A percentile compares a stretch with the other conserved stretches of the same genome.
phyloP scores from a whole-genome alignment of 129 eudicot species.

The Centrapalus pauciflorus region DNA sequence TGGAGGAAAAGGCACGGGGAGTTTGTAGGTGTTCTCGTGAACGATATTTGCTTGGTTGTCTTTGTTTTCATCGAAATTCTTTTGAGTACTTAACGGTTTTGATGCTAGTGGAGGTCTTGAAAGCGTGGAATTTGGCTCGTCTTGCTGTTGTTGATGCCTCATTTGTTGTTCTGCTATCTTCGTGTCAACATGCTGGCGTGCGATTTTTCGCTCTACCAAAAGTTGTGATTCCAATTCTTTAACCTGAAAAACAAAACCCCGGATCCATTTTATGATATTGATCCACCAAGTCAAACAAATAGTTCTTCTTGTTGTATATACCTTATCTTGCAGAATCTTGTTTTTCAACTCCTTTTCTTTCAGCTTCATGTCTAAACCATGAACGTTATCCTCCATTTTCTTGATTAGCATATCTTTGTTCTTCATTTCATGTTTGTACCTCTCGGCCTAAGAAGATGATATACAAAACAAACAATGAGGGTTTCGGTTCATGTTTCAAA shows the following conservation, averaged over 20 bases:
- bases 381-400: slow-evolving; percentile 70
- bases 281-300: not conserved
- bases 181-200: slow-evolving; percentile 81
- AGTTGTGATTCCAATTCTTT: slow-evolving; percentile 94
- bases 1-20: slow-evolving; percentile 33
- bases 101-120: slow-evolving; percentile 54
- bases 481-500: not conserved
- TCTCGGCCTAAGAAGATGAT: slow-evolving; percentile 55
- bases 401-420: slow-evolving; percentile 70
- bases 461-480: slow-evolving; percentile 6
- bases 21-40: slow-evolving; percentile 40
- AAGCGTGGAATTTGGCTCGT: slow-evolving; percentile 33
- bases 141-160: slow-evolving; percentile 46
- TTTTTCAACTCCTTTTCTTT: slow-evolving; percentile 83
- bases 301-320: not conserved
- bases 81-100: slow-evolving; percentile 29
- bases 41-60: slow-evolving; percentile 28
- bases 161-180: slow-evolving; percentile 76
- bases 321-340: slow-evolving; percentile 87
- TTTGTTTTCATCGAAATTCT: slow-evolving; percentile 34
- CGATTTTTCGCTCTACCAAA: slow-evolving; percentile 81
- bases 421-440: slow-evolving; percentile 62
- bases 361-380: slow-evolving; percentile 65
- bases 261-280: slow-evolving; percentile 1
- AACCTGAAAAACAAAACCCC: slow-evolving; percentile 41